Evolutionary conservation across 2,329 filamentous ascomycete species (phyloP).

Genomic region (Cladophialophora bantiana): DNA sequence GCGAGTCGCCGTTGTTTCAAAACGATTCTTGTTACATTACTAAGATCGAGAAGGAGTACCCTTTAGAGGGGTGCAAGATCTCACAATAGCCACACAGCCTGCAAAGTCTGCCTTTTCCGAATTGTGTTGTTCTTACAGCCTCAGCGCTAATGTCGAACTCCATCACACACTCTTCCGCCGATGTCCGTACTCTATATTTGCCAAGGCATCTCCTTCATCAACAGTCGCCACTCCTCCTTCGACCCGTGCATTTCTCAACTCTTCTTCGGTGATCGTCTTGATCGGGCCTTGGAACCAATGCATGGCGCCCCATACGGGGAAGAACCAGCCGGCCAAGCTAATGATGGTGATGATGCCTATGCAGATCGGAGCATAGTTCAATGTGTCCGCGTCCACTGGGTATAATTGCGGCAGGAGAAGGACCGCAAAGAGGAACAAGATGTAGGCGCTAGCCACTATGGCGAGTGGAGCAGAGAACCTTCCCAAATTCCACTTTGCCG

Average conservation of each 20-base stretch:
- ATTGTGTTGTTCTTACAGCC: neutral
- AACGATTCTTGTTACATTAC: neutral
- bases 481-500: slow-evolving; percentile 48
- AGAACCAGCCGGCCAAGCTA: slow-evolving; percentile 47
- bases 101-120: neutral
- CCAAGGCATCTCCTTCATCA: slow-evolving; percentile 33
- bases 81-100: neutral
- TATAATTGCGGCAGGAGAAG: slow-evolving; percentile 50
- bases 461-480: slow-evolving; percentile 42
- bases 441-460: slow-evolving; percentile 45
- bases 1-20: neutral
- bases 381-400: slow-evolving; percentile 47
- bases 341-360: slow-evolving; percentile 49
- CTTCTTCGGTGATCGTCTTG: slow-evolving; percentile 46
- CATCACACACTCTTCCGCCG: slow-evolving; percentile 28
- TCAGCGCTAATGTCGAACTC: slow-evolving; percentile 8
- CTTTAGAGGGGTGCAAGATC: neutral
- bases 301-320: slow-evolving; percentile 47
- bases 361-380: slow-evolving; percentile 52
- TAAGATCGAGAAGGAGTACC: neutral
- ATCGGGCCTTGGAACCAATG: slow-evolving; percentile 50
- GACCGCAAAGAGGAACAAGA: slow-evolving; percentile 48
- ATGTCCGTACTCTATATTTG: slow-evolving; percentile 32
- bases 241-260: slow-evolving; percentile 30
- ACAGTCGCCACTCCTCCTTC: slow-evolving; percentile 33